Conservation (phyloP, 1,284 basidiomycete species). For the Rhodofomes roseus region DNA sequence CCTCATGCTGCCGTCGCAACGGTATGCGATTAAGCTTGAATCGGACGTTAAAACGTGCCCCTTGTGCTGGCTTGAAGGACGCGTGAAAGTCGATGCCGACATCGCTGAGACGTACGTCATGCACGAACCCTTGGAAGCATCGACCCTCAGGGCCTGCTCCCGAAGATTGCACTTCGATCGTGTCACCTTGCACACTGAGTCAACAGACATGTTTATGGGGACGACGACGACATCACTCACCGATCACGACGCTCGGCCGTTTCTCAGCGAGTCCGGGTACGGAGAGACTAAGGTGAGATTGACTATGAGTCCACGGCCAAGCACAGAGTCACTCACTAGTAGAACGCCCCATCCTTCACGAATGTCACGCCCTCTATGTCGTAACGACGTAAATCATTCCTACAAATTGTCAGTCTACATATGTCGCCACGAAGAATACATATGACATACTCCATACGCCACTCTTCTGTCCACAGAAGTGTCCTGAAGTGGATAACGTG, state of each 20-base stretch:
- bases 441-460: constrained; percentile 47
- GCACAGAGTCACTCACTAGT: constrained; percentile 30
- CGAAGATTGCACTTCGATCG: constrained; percentile 48
- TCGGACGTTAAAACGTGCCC: constrained; percentile 40
- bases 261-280: constrained; percentile 67
- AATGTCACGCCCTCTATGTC: constrained; percentile 45
- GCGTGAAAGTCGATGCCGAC: constrained; percentile 51
- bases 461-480: constrained; percentile 58
- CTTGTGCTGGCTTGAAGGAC: constrained; percentile 34
- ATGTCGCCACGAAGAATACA: background rate
- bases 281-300: constrained; percentile 35
- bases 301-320: background rate
- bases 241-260: constrained; percentile 58
- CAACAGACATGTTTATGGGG: background rate
- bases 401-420: constrained; percentile 15
- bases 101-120: constrained; percentile 44
- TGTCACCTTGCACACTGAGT: constrained; percentile 38
- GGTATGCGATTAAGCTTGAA: constrained; percentile 56
- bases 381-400: constrained; percentile 53
- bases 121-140: constrained; percentile 59
- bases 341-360: constrained; percentile 29
- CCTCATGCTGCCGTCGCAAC: constrained; percentile 53
- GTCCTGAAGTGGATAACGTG: constrained; percentile 48
- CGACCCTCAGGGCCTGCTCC: constrained; percentile 31
- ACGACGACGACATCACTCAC: constrained; percentile 29